Evolutionary conservation across 2,329 filamentous ascomycete species (phyloP).

Genomic region (Colletotrichum cereale): DNA sequence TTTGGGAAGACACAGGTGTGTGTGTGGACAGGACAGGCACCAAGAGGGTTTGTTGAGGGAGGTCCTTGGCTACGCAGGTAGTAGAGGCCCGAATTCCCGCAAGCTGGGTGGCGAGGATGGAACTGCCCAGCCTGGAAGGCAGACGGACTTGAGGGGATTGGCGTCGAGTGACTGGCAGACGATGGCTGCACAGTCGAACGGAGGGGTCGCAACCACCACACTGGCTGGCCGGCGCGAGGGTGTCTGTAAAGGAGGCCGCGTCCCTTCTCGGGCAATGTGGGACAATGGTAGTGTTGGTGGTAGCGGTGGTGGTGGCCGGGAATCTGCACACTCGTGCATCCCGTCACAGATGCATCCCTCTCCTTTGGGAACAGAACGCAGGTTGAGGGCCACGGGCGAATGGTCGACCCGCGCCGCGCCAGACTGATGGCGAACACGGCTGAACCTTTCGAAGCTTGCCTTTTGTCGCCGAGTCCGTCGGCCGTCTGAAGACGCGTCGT

Average conservation of each 20-base stretch:
- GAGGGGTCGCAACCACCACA: slow-evolving; percentile 14
- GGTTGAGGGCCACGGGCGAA: slow-evolving; percentile 6
- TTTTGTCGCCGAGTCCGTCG: neutral
- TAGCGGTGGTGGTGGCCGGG: slow-evolving; percentile 30
- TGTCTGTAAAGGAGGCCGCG: slow-evolving; percentile 1
- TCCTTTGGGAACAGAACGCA: slow-evolving; percentile 30
- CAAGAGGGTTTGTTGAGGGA: neutral
- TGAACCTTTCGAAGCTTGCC: neutral
- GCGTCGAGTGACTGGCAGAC: slow-evolving; percentile 21
- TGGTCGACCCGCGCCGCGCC: slow-evolving; percentile 8
- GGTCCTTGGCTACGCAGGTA: slow-evolving; percentile 6
- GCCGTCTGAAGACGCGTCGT: neutral
- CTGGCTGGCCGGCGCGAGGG: slow-evolving; percentile 19
- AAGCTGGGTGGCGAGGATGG: slow-evolving; percentile 14
- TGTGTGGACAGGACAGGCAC: too few relatives aligned
- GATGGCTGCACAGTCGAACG: neutral
- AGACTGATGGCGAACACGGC: neutral
- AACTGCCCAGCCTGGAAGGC: neutral
- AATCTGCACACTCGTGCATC: slow-evolving; percentile 40
- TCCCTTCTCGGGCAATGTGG: neutral
- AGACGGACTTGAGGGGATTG: slow-evolving; percentile 12
- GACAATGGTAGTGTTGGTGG: slow-evolving; percentile 5
- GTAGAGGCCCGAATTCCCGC: slow-evolving; percentile 13
- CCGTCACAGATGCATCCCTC: slow-evolving; percentile 38
- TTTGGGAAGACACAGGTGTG: slow-evolving; percentile 12